These are phyloP conservation scores for Astragalus glycyphyllos DNA, from an alignment of 306 rosid species.

Conservation along the genomic window DNA sequence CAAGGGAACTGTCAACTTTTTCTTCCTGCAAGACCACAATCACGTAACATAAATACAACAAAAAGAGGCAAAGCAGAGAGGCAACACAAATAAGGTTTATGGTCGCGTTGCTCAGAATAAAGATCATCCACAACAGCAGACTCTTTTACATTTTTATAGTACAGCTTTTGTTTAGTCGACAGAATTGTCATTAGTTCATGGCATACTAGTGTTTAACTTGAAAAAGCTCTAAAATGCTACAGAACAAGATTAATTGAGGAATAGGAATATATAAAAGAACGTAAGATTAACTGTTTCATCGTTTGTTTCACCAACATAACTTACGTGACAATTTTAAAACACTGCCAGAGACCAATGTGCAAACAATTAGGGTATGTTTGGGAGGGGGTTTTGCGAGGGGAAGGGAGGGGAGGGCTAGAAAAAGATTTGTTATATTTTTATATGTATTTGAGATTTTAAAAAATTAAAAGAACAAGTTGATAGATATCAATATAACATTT, in stretches of 20 bases:
- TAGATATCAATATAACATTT: too few species aligned
- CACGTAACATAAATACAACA: constrained; percentile 17
- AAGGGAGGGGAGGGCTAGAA: too few species aligned
- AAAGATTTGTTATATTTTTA: too few species aligned
- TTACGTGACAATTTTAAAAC: neutral
- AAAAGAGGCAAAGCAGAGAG: constrained; percentile 4
- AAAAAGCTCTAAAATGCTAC: constrained; percentile 21
- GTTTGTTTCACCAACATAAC: constrained; percentile 17
- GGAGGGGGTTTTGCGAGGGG: too few species aligned
- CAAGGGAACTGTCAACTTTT: constrained; percentile 86
- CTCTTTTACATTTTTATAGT: neutral
- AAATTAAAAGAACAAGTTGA: too few species aligned
- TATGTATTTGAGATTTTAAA: too few species aligned
- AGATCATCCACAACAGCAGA: neutral
- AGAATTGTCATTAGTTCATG: neutral
- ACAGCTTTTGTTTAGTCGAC: too few species aligned
- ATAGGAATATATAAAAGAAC: neutral
- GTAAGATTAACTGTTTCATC: neutral
- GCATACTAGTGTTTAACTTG: constrained; percentile 6
- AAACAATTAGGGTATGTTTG: too few species aligned
- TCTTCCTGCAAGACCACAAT: constrained; percentile 69
- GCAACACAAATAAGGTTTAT: neutral
- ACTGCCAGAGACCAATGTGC: neutral
- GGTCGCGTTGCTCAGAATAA: constrained; percentile 19
- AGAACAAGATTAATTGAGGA: constrained; percentile 20